phyloP scores from a whole-genome alignment of 2,329 filamentous ascomycete genomes.

The Aspergillus sp. region DNA sequence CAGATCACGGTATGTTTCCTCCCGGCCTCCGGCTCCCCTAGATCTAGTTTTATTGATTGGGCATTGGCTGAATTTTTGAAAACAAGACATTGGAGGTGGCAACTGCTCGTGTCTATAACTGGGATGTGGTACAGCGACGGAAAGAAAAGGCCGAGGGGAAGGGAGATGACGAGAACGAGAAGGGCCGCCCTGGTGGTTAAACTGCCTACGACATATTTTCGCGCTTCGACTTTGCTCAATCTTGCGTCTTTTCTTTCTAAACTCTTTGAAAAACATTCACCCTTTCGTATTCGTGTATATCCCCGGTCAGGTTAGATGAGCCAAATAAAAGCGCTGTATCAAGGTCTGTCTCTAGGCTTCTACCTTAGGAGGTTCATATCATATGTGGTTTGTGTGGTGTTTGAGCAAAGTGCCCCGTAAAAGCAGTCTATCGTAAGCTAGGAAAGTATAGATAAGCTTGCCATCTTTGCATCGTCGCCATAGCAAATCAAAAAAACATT shows the following conservation, averaged over 20 bases:
- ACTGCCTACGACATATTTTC: background rate
- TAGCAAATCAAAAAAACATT: background rate
- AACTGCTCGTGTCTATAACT: conserved; percentile 96
- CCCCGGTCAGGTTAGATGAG: conserved; percentile 1
- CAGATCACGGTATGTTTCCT: conserved; percentile 79
- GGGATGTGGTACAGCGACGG: conserved; percentile 93
- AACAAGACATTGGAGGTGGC: conserved; percentile 92
- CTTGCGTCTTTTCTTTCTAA: conserved; percentile 1
- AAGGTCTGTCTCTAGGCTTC: background rate
- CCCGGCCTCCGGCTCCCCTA: background rate
- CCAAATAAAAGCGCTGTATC: conserved; percentile 1
- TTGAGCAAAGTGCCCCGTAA: background rate
- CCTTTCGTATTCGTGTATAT: conserved; percentile 4
- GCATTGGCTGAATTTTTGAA: conserved; percentile 6
- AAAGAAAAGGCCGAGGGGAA: conserved; percentile 72
- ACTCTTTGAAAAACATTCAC: background rate
- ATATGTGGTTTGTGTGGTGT: background rate
- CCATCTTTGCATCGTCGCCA: background rate
- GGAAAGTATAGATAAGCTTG: background rate
- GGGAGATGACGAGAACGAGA: conserved; percentile 40
- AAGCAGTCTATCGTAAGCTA: conserved; percentile 6
- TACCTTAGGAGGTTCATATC: background rate
- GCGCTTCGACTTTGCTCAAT: background rate
- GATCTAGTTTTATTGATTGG: background rate
- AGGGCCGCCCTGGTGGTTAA: background rate